phyloP scores from a whole-genome alignment of 108 stramenopile species.

The Skeletonema tropicum region DNA sequence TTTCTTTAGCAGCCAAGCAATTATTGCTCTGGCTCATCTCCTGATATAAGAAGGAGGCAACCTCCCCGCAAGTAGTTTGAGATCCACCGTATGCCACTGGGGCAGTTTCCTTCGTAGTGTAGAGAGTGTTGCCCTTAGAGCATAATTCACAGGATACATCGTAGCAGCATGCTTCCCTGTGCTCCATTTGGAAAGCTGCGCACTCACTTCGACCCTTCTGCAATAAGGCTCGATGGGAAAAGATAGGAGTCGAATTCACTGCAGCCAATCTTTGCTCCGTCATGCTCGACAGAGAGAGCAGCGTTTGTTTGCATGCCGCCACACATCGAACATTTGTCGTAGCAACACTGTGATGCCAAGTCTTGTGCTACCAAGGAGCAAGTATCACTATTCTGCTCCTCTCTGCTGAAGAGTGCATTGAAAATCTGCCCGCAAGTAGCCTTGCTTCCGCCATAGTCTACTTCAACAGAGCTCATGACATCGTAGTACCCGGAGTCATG shows the following conservation, averaged over 20 bases:
- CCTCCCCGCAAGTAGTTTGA: conserved; percentile 36
- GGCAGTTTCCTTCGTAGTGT: conserved; percentile 33
- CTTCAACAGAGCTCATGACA: conserved; percentile 27
- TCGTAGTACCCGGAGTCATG: conserved; percentile 23
- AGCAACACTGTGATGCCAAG: conserved; percentile 40
- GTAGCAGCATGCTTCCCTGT: conserved; percentile 45
- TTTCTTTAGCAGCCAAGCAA: conserved; percentile 48
- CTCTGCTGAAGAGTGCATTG: conserved; percentile 46
- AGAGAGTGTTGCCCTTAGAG: conserved; percentile 30
- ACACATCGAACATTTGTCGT: conserved; percentile 45
- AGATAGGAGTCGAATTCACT: conserved; percentile 51
- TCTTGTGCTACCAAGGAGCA: conserved; percentile 40
- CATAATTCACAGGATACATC: conserved; percentile 48
- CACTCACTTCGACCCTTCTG: conserved; percentile 43
- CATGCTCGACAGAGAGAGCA: conserved; percentile 33
- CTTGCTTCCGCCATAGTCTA: conserved; percentile 41
- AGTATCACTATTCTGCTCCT: conserved; percentile 41
- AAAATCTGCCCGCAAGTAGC: conserved; percentile 49
- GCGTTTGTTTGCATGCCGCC: conserved; percentile 35
- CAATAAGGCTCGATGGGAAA: conserved; percentile 38
- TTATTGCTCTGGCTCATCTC: conserved; percentile 49
- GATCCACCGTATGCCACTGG: conserved; percentile 39
- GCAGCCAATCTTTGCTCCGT: conserved; percentile 39
- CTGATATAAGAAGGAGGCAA: conserved; percentile 37
- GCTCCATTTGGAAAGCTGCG: conserved; percentile 29